Evolutionary conservation across 2,329 filamentous ascomycete genomes (phyloP).

Genomic region (Stachybotrys chartarum): DNA sequence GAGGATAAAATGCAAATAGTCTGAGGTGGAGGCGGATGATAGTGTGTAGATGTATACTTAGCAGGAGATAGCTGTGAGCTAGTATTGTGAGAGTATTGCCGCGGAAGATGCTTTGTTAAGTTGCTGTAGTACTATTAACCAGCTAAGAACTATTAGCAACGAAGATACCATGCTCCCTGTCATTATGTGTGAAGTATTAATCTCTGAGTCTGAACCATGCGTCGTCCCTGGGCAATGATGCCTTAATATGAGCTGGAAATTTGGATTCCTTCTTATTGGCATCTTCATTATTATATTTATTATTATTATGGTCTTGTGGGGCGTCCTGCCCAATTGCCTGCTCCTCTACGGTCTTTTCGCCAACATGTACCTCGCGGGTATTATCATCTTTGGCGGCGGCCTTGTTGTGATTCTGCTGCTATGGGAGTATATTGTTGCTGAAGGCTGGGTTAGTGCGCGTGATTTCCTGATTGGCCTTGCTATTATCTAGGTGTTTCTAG

Average conservation of each 20-base stretch:
- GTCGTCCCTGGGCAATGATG: constrained; percentile 17
- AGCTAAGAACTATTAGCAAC: not conserved
- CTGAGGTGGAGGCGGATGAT: not conserved
- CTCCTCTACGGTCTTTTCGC: constrained; percentile 56
- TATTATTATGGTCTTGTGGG: constrained; percentile 44
- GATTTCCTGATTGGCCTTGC: constrained; percentile 69
- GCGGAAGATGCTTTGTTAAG: not conserved
- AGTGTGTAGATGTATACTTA: not conserved
- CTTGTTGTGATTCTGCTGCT: constrained; percentile 59
- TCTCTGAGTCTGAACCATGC: constrained; percentile 7
- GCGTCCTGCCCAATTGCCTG: constrained; percentile 29
- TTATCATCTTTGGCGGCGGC: constrained; percentile 58
- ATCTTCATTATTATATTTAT: constrained; percentile 48
- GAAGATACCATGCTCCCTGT: too few relatives aligned
- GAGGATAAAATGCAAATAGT: not conserved
- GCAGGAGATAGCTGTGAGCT: not conserved
- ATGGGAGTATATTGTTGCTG: constrained; percentile 55
- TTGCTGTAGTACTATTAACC: too few relatives aligned
- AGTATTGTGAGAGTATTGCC: not conserved
- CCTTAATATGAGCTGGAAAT: constrained; percentile 29
- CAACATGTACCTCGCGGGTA: constrained; percentile 68
- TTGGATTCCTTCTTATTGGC: constrained; percentile 27
- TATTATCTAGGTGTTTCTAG: constrained; percentile 62
- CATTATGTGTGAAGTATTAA: not conserved
- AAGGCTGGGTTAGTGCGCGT: constrained; percentile 62